Conservation (phyloP, 2,329 filamentous ascomycete species). For the Colletotrichum australisinense region DNA sequence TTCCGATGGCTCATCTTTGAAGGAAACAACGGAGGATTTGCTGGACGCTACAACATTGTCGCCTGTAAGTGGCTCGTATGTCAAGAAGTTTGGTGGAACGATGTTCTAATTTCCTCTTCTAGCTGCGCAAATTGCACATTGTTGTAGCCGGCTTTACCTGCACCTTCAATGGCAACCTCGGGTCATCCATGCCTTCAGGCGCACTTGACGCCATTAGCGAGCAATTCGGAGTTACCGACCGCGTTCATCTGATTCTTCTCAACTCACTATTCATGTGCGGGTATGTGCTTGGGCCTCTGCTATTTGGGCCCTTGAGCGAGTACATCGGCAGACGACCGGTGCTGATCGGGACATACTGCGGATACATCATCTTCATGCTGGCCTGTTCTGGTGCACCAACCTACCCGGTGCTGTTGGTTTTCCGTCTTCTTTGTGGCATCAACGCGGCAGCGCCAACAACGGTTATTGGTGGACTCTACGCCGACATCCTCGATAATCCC, state of each 20-base stretch:
- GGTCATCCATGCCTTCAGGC: slow-evolving; percentile 49
- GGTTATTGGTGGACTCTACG: slow-evolving; percentile 47
- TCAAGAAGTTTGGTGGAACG: background rate
- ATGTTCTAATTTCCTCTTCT: background rate
- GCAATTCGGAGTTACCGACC: slow-evolving; percentile 42
- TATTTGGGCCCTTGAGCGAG: slow-evolving; percentile 49
- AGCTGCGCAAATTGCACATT: slow-evolving; percentile 47
- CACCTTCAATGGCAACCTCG: slow-evolving; percentile 50
- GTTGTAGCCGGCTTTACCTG: slow-evolving; percentile 49
- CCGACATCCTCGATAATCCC: slow-evolving; percentile 47
- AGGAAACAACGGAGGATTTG: background rate
- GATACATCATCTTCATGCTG: slow-evolving; percentile 48
- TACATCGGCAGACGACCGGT: slow-evolving; percentile 48
- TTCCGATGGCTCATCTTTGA: slow-evolving; percentile 25
- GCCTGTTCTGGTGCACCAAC: slow-evolving; percentile 53
- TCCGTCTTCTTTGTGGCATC: slow-evolving; percentile 50
- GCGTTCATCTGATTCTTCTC: slow-evolving; percentile 45
- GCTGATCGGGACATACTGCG: slow-evolving; percentile 46
- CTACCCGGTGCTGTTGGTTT: slow-evolving; percentile 54
- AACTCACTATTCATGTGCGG: slow-evolving; percentile 51
- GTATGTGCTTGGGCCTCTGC: slow-evolving; percentile 47
- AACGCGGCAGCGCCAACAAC: slow-evolving; percentile 48
- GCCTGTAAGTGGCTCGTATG: slow-evolving; percentile 35
- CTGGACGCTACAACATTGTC: slow-evolving; percentile 47
- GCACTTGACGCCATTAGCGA: slow-evolving; percentile 48